Evolutionary conservation across 1,139 yeast species (phyloP).

Genomic region (Zygoascus meyerae): DNA sequence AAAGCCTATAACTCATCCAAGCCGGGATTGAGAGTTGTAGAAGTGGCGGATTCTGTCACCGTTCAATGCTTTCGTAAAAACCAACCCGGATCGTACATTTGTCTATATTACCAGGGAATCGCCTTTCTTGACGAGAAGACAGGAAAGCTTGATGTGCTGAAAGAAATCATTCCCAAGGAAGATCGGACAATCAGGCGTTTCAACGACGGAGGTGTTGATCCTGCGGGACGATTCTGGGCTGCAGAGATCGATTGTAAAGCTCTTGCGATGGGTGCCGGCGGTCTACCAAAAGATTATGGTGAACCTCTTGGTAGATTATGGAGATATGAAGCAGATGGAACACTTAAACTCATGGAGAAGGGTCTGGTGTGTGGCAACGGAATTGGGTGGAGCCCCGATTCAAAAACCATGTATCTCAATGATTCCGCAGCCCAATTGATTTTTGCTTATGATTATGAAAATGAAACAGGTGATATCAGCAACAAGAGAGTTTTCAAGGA

Average conservation of each 20-base stretch:
- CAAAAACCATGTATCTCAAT: constrained; percentile 56
- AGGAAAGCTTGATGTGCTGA: constrained; percentile 28
- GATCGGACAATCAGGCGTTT: constrained; percentile 25
- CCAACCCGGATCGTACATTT: constrained; percentile 25
- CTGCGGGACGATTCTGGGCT: constrained; percentile 30
- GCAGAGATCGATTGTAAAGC: constrained; percentile 31
- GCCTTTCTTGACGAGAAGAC: constrained; percentile 31
- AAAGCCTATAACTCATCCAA: constrained; percentile 16
- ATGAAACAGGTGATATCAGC: constrained; percentile 39
- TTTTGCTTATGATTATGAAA: constrained; percentile 57
- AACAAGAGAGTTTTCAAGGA: constrained; percentile 38
- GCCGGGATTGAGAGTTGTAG: constrained; percentile 24
- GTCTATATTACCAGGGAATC: constrained; percentile 29
- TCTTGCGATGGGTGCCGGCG: constrained; percentile 24
- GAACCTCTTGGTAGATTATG: constrained; percentile 32
- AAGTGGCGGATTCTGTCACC: constrained; percentile 27
- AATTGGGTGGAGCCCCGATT: constrained; percentile 55
- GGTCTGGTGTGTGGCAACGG: constrained; percentile 48
- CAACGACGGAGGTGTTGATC: constrained; percentile 34
- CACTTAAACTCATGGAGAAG: constrained; percentile 17
- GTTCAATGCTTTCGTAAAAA: constrained; percentile 27
- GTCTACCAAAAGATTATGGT: constrained; percentile 15
- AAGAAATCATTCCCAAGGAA: constrained; percentile 27
- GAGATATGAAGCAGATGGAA: constrained; percentile 32
- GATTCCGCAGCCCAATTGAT: constrained; percentile 58